A percentile compares a stretch with the other conserved stretches of the same genome.
These are phyloP conservation scores for Verticillium nonalfalfae DNA, from an alignment of 2,329 filamentous ascomycete species.

Conservation along the genomic window DNA sequence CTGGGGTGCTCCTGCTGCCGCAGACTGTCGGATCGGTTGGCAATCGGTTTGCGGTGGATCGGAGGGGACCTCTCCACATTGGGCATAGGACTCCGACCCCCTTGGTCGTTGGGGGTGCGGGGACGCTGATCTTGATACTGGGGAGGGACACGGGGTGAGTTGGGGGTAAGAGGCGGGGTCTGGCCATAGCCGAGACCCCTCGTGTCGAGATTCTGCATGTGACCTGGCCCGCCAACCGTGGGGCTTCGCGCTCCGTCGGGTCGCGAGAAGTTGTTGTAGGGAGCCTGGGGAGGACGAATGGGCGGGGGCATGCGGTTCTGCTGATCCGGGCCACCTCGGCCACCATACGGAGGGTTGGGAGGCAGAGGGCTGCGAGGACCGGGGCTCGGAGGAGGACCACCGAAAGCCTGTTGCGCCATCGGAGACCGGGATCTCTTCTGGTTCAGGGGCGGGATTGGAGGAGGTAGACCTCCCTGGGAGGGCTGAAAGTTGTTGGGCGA, in stretches of 20 bases:
- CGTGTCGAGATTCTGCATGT: conserved; percentile 10
- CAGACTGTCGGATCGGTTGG: conserved; percentile 27
- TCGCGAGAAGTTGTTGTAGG: conserved; percentile 10
- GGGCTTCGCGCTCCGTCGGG: conserved; percentile 11
- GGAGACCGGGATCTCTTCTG: conserved; percentile 39
- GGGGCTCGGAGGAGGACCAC: conserved; percentile 21
- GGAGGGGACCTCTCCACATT: conserved; percentile 32
- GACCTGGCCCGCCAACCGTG: conserved; percentile 6
- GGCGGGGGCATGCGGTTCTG: not conserved
- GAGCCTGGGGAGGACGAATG: conserved; percentile 12
- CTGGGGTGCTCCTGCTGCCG: conserved; percentile 6
- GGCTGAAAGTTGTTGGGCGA: conserved; percentile 23
- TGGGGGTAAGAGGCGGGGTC: conserved; percentile 15
- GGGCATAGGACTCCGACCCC: not conserved
- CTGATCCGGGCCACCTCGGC: not conserved
- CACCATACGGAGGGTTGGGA: conserved; percentile 16
- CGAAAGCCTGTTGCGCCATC: conserved; percentile 26
- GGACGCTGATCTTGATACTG: conserved; percentile 1
- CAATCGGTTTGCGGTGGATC: conserved; percentile 46
- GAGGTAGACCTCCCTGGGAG: conserved; percentile 30
- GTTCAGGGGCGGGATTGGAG: conserved; percentile 31
- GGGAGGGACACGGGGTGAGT: conserved; percentile 5
- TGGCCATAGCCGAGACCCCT: conserved; percentile 19
- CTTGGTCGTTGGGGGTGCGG: not conserved
- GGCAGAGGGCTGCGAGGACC: conserved; percentile 23